phyloP scores from a whole-genome alignment of 164 flowering plant genomes.

The Piper longum region DNA sequence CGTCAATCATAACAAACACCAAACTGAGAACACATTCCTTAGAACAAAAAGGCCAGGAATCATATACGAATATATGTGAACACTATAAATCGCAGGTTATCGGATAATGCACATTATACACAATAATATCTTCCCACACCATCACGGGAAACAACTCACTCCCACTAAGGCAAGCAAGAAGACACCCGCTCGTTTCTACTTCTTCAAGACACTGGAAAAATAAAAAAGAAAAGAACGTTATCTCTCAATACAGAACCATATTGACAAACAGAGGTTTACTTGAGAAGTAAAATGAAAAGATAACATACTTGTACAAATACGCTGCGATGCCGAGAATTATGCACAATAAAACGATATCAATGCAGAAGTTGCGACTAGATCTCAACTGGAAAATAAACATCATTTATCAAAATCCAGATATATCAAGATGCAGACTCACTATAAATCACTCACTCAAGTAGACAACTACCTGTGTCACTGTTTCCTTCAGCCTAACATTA shows the following conservation, averaged over 20 bases:
- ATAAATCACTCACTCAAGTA: no score
- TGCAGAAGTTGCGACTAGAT: conserved; percentile 88
- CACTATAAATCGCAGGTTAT: background rate
- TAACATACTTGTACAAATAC: conserved; percentile 83
- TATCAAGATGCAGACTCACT: no score
- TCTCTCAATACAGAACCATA: conserved; percentile 66
- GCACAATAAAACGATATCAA: conserved; percentile 76
- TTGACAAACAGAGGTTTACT: conserved; percentile 89
- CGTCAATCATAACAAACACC: no score
- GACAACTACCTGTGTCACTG: conserved; percentile 38
- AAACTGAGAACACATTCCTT: no score
- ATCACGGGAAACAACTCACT: background rate
- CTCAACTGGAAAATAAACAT: conserved; percentile 28
- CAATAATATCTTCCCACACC: background rate
- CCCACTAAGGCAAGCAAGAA: background rate
- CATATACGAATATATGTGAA: background rate
- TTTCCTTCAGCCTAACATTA: conserved; percentile 86
- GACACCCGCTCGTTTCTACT: background rate
- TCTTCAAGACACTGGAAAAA: background rate
- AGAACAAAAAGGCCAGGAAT: background rate
- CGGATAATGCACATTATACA: background rate
- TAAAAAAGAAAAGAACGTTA: conserved; percentile 4
- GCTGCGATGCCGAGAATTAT: conserved; percentile 90
- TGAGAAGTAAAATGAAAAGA: conserved; percentile 21
- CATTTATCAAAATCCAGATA: no score